These are phyloP conservation scores for Apiotrichum gamsii DNA, from an alignment of 1,284 basidiomycete genomes.

Conservation along the genomic window DNA sequence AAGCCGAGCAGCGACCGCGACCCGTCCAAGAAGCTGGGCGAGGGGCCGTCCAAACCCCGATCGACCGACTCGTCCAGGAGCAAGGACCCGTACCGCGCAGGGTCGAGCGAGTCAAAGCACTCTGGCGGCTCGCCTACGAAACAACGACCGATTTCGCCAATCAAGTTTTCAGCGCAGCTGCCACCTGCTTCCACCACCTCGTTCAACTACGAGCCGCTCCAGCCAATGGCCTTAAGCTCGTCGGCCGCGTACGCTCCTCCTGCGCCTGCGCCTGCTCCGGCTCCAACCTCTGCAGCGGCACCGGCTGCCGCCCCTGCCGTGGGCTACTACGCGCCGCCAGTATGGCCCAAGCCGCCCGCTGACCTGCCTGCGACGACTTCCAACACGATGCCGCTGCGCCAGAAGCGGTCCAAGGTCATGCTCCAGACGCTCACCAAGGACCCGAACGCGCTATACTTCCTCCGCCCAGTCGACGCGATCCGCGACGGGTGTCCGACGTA, in stretches of 20 bases:
- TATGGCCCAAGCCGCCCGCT: constrained; percentile 32
- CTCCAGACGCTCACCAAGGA: constrained; percentile 61
- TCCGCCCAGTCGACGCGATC: constrained; percentile 77
- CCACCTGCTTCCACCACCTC: constrained; percentile 3
- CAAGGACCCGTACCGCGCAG: background rate
- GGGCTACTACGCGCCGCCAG: constrained; percentile 23
- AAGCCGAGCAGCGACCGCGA: too few species aligned
- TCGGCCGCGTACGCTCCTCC: constrained; percentile 27
- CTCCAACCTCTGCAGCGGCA: constrained; percentile 19
- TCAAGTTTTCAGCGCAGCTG: background rate
- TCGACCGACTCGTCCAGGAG: constrained; percentile 3
- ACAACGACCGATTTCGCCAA: background rate
- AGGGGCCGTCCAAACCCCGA: background rate
- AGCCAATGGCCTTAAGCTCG: too few species aligned
- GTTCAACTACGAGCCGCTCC: too few species aligned
- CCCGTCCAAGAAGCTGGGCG: too few species aligned
- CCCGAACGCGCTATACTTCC: constrained; percentile 70
- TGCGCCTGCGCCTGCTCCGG: constrained; percentile 33
- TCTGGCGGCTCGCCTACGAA: background rate
- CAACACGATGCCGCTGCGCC: constrained; percentile 54
- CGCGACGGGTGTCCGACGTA: constrained; percentile 86
- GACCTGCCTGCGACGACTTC: constrained; percentile 25
- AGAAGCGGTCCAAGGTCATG: constrained; percentile 71
- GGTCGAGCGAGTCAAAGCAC: background rate
- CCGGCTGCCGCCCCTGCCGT: constrained; percentile 9